phyloP scores from a whole-genome alignment of 2,329 filamentous ascomycete species.

The Colletotrichum magnum region DNA sequence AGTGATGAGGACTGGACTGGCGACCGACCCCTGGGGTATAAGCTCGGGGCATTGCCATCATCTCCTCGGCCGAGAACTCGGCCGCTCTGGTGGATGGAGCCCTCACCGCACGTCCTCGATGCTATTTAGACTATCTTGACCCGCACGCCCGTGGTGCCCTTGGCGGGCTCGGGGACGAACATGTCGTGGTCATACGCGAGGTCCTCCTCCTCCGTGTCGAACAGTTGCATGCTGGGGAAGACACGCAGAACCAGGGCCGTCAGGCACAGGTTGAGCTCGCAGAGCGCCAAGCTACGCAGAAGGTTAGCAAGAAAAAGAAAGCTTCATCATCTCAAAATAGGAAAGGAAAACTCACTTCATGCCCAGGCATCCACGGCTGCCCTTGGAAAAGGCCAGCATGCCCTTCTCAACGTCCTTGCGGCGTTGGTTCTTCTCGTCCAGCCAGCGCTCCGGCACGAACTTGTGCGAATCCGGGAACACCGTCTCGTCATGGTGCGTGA shows the following conservation, averaged over 20 bases:
- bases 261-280: conserved; percentile 44
- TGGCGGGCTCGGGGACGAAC: conserved; percentile 43
- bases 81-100: too few relatives aligned
- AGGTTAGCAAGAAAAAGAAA: conserved; percentile 24
- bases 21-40: too few relatives aligned
- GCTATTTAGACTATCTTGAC: conserved; percentile 18
- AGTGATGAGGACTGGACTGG: too few relatives aligned
- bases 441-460: conserved; percentile 58
- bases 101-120: not conserved
- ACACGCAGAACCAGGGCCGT: conserved; percentile 44
- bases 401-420: conserved; percentile 52
- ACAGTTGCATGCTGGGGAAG: conserved; percentile 46
- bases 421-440: conserved; percentile 49
- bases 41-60: too few relatives aligned
- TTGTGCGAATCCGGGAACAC: conserved; percentile 54
- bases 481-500: conserved; percentile 56
- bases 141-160: conserved; percentile 32
- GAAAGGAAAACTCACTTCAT: conserved; percentile 47
- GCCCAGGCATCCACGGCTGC: conserved; percentile 58
- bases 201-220: conserved; percentile 48
- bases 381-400: conserved; percentile 59
- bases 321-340: not conserved
- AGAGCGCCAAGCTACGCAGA: conserved; percentile 42
- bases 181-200: conserved; percentile 48
- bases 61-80: too few relatives aligned